These are phyloP conservation scores for Starmerella geochares DNA, from an alignment of 805 yeast species.

Conservation along the genomic window DNA sequence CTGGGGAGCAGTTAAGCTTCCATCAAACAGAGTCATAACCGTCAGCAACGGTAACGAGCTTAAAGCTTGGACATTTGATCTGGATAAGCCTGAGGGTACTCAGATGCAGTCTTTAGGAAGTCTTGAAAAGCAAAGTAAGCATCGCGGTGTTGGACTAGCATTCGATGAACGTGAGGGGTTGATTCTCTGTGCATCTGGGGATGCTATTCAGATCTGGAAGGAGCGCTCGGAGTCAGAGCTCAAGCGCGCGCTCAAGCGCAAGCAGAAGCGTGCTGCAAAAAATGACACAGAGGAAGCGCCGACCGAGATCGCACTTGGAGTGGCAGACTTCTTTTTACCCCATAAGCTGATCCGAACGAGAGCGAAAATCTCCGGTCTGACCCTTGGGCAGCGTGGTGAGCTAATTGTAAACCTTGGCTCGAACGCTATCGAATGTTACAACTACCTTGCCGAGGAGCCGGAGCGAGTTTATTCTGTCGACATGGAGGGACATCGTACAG, in stretches of 20 bases:
- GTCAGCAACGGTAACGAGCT: slow-evolving; percentile 73
- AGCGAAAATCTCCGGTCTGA: slow-evolving; percentile 25
- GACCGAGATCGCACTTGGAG: slow-evolving; percentile 18
- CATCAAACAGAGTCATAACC: slow-evolving; percentile 42
- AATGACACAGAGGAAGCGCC: slow-evolving; percentile 40
- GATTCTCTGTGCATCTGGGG: slow-evolving; percentile 50
- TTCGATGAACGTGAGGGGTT: slow-evolving; percentile 2
- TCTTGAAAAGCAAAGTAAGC: slow-evolving; percentile 49
- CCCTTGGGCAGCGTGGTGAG: slow-evolving; percentile 43
- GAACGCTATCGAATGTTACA: slow-evolving; percentile 65
- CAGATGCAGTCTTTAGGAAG: slow-evolving; percentile 51
- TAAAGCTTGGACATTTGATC: slow-evolving; percentile 70
- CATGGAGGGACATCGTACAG: slow-evolving; percentile 78
- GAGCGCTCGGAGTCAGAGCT: slow-evolving; percentile 68
- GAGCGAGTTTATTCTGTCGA: slow-evolving; percentile 47
- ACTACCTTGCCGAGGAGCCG: slow-evolving; percentile 31
- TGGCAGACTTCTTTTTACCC: slow-evolving; percentile 45
- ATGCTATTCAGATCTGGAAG: slow-evolving; percentile 71
- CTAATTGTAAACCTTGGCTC: slow-evolving; percentile 56
- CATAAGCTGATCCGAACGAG: slow-evolving; percentile 51
- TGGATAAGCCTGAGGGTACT: slow-evolving; percentile 42
- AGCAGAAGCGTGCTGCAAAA: slow-evolving; percentile 67
- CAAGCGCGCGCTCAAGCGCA: slow-evolving; percentile 60
- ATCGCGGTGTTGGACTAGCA: slow-evolving; percentile 19
- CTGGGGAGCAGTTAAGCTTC: slow-evolving; percentile 55